Conservation (phyloP, 2,329 filamentous ascomycete genomes). For the Monosporascus sp. region DNA sequence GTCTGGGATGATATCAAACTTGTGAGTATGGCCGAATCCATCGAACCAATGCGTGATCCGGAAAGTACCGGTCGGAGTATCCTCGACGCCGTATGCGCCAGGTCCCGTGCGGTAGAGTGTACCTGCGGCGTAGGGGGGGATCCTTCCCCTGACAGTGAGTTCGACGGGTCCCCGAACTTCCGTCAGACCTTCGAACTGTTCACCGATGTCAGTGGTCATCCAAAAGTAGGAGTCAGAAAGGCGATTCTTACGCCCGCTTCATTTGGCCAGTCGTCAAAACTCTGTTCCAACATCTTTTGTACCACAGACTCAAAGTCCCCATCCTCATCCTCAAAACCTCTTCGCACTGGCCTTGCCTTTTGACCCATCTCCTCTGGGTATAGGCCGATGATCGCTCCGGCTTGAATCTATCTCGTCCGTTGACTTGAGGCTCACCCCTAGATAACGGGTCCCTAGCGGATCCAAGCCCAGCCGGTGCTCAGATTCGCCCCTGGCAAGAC, state of each 20-base stretch:
- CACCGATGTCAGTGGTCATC: conserved; percentile 5
- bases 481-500: no score
- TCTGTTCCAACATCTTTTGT: conserved; percentile 7
- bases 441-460: no score
- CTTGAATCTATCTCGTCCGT: neutral
- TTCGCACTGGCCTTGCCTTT: neutral
- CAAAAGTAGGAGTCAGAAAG: neutral
- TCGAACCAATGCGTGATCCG: conserved; percentile 75
- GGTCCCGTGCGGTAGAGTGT: conserved; percentile 71
- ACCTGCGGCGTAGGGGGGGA: conserved; percentile 68
- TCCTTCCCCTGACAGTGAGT: conserved; percentile 57
- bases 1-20: conserved; percentile 59
- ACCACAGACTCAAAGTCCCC: conserved; percentile 16
- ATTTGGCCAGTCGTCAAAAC: conserved; percentile 43
- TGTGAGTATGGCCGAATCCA: conserved; percentile 65
- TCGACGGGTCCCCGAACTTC: conserved; percentile 62
- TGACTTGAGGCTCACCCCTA: no score
- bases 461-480: no score
- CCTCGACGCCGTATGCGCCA: conserved; percentile 56
- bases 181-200: conserved; percentile 61
- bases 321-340: conserved; percentile 12
- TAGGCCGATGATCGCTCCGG: conserved; percentile 1
- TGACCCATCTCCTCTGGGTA: neutral
- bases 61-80: conserved; percentile 53
- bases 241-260: conserved; percentile 37